A percentile compares a stretch with the other conserved stretches of the same genome.
Evolutionary conservation across 805 yeast genomes (phyloP).

Genomic region (Candida taoyuanica): DNA sequence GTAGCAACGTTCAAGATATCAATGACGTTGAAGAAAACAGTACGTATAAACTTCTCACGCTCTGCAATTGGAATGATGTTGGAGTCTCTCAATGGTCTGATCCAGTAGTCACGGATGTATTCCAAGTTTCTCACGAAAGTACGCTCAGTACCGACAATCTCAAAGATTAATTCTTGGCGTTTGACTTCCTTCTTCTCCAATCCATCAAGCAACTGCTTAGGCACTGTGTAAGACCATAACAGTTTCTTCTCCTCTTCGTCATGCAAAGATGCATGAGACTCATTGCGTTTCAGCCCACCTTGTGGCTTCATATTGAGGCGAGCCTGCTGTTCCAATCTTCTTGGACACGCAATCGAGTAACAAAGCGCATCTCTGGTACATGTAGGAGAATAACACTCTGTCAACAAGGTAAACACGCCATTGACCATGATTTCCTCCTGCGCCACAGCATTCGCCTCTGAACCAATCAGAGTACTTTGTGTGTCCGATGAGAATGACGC

Average conservation of each 20-base stretch:
- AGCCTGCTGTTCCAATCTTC: constrained; percentile 93
- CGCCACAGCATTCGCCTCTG: constrained; percentile 10
- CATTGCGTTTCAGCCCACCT: constrained; percentile 78
- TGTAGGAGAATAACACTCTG: constrained; percentile 96
- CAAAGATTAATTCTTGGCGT: constrained; percentile 93
- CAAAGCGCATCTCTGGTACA: constrained; percentile 86
- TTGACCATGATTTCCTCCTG: constrained; percentile 42
- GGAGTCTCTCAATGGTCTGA: constrained; percentile 82
- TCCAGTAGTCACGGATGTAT: constrained; percentile 89
- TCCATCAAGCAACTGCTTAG: constrained; percentile 69
- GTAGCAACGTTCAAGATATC: constrained; percentile 83
- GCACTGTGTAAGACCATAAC: constrained; percentile 91
- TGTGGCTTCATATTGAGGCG: constrained; percentile 83
- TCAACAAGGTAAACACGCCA: constrained; percentile 88
- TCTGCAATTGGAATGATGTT: constrained; percentile 85
- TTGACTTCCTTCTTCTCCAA: constrained; percentile 82
- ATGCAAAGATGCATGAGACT: constrained; percentile 59
- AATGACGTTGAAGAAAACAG: constrained; percentile 85
- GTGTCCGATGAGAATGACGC: constrained; percentile 21
- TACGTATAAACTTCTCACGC: constrained; percentile 84
- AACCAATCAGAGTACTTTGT: constrained; percentile 9
- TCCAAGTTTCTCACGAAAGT: constrained; percentile 94
- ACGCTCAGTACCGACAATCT: constrained; percentile 88
- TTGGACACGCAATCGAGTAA: constrained; percentile 94
- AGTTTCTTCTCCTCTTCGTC: constrained; percentile 79